Base-by-base conservation (phyloP, 2,329 filamentous ascomycete species). In the Alternaria panax region DNA sequence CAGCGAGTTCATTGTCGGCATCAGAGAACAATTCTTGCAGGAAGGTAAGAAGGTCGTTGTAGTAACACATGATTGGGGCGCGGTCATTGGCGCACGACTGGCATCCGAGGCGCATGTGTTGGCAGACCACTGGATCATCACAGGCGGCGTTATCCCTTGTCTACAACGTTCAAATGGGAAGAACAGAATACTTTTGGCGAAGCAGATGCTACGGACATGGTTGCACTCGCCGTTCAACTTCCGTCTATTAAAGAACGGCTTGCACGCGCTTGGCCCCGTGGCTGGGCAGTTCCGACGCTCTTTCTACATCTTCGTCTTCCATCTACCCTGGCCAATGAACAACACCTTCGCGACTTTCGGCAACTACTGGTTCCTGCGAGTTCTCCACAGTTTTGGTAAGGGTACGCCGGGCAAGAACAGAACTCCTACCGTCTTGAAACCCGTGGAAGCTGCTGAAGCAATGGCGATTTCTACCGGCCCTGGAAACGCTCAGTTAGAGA, bases 51-150 rank as follows among this genome's bases (percentile, higher is more conserved):
- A 67, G 63, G 59, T 81, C 1, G 75, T 85, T 20, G 77, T 86
- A 47, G 82, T 85, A 32, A 81, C 75, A 5, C 85, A 86, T 73
- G 85, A 87, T 60, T 86, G 85, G 85, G 85, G 85, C 16, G 82
- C 80, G 54, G 68, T 84, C 8, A 68, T 88, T 18, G 80, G 80
- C 4, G 85, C 81, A 64, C 79, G 86, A 43, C 80, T 88, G 42
- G 86, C 86, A n/a, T 78, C 83, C n/a, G 86, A 88, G 66, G 86
- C 86, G 27, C 79, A 81, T 20, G 78, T 82, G 52, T 70, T 88
- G 46, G 83, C 85, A 8, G 83, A 87, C 72, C 80, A 84, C 40
- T 86, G 85, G 66, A 81, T 88, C 36, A 71, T 87, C 38, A 80
- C 80, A 24, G 86, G 86, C 66, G 83, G 81, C 3, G 78, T 84